Conservation (phyloP, 352 stramenopile genomes). For the Hyaloperonospora brassicae region DNA sequence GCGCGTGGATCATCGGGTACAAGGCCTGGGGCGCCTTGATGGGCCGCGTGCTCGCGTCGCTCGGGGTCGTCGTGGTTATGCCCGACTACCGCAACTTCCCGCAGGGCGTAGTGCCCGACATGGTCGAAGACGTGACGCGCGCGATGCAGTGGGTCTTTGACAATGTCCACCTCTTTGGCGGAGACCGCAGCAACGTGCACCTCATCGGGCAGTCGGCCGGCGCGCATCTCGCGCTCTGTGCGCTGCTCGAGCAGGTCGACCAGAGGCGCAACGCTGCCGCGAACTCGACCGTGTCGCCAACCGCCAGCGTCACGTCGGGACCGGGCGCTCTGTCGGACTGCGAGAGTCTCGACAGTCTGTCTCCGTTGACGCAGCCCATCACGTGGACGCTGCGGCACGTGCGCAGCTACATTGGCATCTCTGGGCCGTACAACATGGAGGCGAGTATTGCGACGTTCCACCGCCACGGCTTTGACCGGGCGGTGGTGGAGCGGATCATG, state of each 20-base stretch:
- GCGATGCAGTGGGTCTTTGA: conserved; percentile 85
- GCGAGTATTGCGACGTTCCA: conserved; percentile 71
- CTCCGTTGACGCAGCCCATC: conserved; percentile 27
- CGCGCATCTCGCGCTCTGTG: conserved; percentile 76
- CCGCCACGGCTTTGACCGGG: conserved; percentile 70
- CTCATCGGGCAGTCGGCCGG: conserved; percentile 86
- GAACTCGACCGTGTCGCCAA: conserved; percentile 9
- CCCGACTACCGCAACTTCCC: conserved; percentile 91
- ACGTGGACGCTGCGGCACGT: conserved; percentile 61
- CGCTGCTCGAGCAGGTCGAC: conserved; percentile 70
- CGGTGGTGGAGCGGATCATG: conserved; percentile 80
- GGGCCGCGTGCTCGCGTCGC: conserved; percentile 58
- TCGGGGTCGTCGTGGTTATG: conserved; percentile 82
- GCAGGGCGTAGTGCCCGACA: conserved; percentile 76
- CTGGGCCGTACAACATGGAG: conserved; percentile 82
- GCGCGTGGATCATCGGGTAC: conserved; percentile 90
- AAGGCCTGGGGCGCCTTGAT: conserved; percentile 88
- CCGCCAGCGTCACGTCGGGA: conserved; percentile 11
- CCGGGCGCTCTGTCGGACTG: conserved; percentile 32
- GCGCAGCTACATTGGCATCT: conserved; percentile 81
- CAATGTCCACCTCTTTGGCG: conserved; percentile 79
- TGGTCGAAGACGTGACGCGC: conserved; percentile 82
- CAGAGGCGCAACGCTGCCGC: conserved; percentile 25
- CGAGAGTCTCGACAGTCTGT: conserved; percentile 27
- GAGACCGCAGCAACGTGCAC: conserved; percentile 76